A percentile compares a stretch with the other conserved stretches of the same genome.
Conservation (phyloP, 2,329 filamentous ascomycete genomes). For the Diaporthe humulicola region DNA sequence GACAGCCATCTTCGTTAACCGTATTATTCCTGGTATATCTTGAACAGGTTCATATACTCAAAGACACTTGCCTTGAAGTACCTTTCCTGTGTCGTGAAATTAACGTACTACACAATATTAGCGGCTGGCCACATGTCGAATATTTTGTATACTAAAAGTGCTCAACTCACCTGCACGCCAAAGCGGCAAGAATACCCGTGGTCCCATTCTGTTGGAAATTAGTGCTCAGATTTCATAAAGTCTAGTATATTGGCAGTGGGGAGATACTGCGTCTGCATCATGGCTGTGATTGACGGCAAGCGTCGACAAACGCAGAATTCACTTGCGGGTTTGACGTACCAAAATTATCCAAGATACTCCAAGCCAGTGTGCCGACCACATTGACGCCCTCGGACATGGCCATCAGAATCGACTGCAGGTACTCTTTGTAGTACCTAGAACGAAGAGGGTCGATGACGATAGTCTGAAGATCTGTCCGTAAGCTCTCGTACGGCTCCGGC, state of each 20-base stretch:
- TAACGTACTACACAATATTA: slow-evolving; percentile 11
- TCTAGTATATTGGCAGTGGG: neutral
- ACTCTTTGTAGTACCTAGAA: slow-evolving; percentile 30
- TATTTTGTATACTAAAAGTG: too few relatives aligned
- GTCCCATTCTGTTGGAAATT: slow-evolving; percentile 4
- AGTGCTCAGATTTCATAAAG: neutral
- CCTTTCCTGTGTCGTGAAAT: slow-evolving; percentile 26
- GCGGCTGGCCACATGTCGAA: fast-evolving
- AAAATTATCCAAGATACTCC: slow-evolving; percentile 21
- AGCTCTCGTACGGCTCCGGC: slow-evolving; percentile 23
- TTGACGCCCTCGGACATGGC: slow-evolving; percentile 15
- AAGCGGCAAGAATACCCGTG: slow-evolving; percentile 20
- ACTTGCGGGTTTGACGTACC: neutral
- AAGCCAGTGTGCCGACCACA: slow-evolving; percentile 20
- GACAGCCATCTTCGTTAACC: neutral
- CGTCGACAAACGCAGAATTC: neutral
- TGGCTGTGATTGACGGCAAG: neutral
- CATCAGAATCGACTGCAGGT: slow-evolving; percentile 28
- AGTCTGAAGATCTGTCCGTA: slow-evolving; percentile 13
- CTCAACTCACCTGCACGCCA: slow-evolving; percentile 21
- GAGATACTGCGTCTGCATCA: too few relatives aligned
- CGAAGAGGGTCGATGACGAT: slow-evolving; percentile 24
- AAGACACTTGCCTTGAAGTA: slow-evolving; percentile 31
- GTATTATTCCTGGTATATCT: slow-evolving; percentile 1
- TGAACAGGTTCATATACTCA: slow-evolving; percentile 20